Base-by-base conservation (phyloP, 768 basidiomycete genomes). In the Cyathus striatus region DNA sequence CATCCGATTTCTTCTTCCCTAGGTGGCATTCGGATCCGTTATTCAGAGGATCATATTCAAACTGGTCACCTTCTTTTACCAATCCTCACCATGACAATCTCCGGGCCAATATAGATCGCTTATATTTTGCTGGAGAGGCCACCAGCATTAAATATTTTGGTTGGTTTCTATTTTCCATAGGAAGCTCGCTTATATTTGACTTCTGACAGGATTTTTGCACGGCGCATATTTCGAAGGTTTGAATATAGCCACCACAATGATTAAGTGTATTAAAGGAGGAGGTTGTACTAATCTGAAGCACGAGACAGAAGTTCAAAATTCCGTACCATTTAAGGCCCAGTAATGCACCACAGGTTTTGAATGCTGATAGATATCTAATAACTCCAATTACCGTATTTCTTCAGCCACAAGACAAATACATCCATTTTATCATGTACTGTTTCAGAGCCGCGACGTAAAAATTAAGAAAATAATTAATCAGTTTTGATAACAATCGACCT, bases 81-180 rank as follows among this genome's bases (percentile, higher is more conserved):
- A 68, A 66, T 13, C 62, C 58, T 6, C 78, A 82, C 41, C 67
- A 77, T n/a, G 61, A 72, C 21, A 81, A 83, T 51, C 51, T 83
- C 37, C 68, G 75, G 43, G 76, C 78, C 4, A 79, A 76, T 17
- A 63, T 83, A 14, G 62, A 61, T 4, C 63, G 68, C 6, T 63
- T 84, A 14, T 83, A 75, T 69, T 84, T 83, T 48, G 73, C 80
- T 0, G 81, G 81, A 3, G 81, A 84, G 54, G 79, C 73, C 6
- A 81, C 74, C 9, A 81, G 73, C 43, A 56, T 66, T 38, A 66
- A 74, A 47, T 77, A 78, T 60, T 83, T 70, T 48, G 81, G 81
- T 78, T 36, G 27, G 73, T n/a, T n/a, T n/a, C n/a, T n/a, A n/a
- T 49, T 33, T 10, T 16, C 2, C 24, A 24, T 33, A 40, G 25